phyloP scores from a whole-genome alignment of 192 early-diverging fungal species.

The Backusella tarrabulga region DNA sequence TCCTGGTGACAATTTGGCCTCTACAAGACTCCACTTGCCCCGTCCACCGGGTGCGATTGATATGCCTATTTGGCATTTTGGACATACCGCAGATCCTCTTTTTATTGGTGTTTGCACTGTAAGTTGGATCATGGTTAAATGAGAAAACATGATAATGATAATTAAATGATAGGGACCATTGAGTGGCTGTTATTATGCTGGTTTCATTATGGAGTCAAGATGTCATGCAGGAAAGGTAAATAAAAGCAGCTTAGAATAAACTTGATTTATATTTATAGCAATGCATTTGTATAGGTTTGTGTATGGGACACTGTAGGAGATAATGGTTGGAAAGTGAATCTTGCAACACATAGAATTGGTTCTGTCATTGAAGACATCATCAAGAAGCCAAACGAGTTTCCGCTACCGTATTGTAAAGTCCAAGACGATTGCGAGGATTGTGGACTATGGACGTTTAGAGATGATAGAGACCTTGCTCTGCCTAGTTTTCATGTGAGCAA shows the following conservation, averaged over 20 bases:
- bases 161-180: slow-evolving; percentile 14
- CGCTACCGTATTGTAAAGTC: slow-evolving; percentile 44
- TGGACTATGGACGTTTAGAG: slow-evolving; percentile 70
- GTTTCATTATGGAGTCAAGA: slow-evolving; percentile 45
- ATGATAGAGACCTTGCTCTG: slow-evolving; percentile 25
- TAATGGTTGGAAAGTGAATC: slow-evolving; percentile 65
- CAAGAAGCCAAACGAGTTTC: slow-evolving; percentile 35
- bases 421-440: slow-evolving; percentile 76
- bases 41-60: slow-evolving; percentile 52
- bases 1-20: slow-evolving; percentile 80
- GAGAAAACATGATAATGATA: slow-evolving; percentile 32
- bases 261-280: neutral
- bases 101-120: slow-evolving; percentile 80
- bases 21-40: slow-evolving; percentile 78
- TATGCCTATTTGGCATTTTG: slow-evolving; percentile 88
- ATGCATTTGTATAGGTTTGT: slow-evolving; percentile 33
- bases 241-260: neutral
- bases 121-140: slow-evolving; percentile 71
- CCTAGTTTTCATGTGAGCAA: neutral
- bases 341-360: slow-evolving; percentile 78
- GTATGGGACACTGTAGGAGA: slow-evolving; percentile 68
- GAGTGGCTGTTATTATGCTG: slow-evolving; percentile 38
- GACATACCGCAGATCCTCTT: slow-evolving; percentile 89
- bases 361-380: slow-evolving; percentile 74
- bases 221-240: slow-evolving; percentile 48